These are phyloP conservation scores for Tricholoma sp. DNA, from an alignment of 768 basidiomycete genomes.

Conservation along the genomic window DNA sequence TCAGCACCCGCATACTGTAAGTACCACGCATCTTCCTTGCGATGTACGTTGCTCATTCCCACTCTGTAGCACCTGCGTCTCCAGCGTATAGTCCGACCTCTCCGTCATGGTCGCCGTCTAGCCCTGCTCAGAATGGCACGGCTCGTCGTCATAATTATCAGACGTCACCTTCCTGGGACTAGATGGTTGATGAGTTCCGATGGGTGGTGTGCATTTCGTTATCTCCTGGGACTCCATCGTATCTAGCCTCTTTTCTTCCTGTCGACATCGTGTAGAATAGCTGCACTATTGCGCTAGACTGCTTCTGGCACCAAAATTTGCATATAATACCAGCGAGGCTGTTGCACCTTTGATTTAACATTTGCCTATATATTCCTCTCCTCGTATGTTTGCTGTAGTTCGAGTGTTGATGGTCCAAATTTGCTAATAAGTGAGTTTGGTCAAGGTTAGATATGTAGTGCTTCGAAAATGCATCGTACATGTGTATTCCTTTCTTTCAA, in stretches of 20 bases:
- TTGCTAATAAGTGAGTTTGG: too few species aligned
- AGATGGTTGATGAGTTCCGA: slow-evolving; percentile 12
- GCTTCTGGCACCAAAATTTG: slow-evolving; percentile 1
- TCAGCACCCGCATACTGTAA: slow-evolving; percentile 80
- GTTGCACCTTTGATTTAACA: not conserved
- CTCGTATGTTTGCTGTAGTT: too few species aligned
- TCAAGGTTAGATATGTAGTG: too few species aligned
- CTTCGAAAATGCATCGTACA: too few species aligned
- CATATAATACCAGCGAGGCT: not conserved
- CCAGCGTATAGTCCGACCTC: slow-evolving; percentile 86
- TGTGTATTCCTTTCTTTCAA: too few species aligned
- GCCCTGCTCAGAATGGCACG: slow-evolving; percentile 59
- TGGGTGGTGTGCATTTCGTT: slow-evolving; percentile 4
- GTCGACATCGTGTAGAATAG: slow-evolving; percentile 25
- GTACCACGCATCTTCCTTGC: slow-evolving; percentile 14
- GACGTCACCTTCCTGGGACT: slow-evolving; percentile 50
- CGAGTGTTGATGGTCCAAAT: too few species aligned
- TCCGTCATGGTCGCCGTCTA: slow-evolving; percentile 79
- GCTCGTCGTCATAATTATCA: slow-evolving; percentile 40
- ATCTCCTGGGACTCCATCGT: slow-evolving; percentile 21
- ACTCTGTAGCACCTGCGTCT: slow-evolving; percentile 64
- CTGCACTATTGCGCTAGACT: slow-evolving; percentile 23
- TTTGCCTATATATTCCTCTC: not conserved
- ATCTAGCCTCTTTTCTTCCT: slow-evolving; percentile 21
- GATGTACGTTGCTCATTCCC: slow-evolving; percentile 11